Conservation (phyloP, 495 filamentous ascomycete species). For the Aspergillus ellipticus region DNA sequence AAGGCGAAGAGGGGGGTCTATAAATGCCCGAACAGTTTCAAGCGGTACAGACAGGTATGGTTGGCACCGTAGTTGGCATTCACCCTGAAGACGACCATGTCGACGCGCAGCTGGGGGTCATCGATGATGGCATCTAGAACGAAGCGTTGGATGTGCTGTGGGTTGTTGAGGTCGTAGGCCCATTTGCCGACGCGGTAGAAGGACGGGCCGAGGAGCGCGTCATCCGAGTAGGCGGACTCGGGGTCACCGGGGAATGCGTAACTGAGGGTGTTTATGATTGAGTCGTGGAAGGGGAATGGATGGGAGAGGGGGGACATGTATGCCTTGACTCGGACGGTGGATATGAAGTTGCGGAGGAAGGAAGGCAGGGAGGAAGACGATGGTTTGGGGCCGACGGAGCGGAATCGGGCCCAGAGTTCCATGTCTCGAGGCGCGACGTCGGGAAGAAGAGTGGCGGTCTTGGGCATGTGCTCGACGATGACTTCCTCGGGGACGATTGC, state of each 20-base stretch:
- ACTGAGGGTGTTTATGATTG: conserved; percentile 31
- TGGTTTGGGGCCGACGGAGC: conserved; percentile 9
- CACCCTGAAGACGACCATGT: conserved; percentile 42
- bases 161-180: conserved; percentile 36
- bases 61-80: conserved; percentile 47
- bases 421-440: conserved; percentile 40
- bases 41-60: conserved; percentile 45
- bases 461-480: conserved; percentile 45
- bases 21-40: conserved; percentile 40
- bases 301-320: conserved; percentile 8
- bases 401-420: conserved; percentile 45
- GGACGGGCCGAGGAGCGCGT: conserved; percentile 27
- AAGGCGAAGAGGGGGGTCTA: conserved; percentile 14
- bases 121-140: conserved; percentile 31
- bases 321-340: conserved; percentile 4
- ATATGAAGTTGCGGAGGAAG: too few relatives aligned
- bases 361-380: background rate
- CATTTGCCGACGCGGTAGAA: conserved; percentile 46
- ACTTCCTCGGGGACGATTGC: conserved; percentile 45
- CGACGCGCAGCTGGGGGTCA: conserved; percentile 32
- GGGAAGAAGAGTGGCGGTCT: conserved; percentile 27
- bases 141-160: conserved; percentile 36
- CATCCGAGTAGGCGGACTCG: conserved; percentile 31
- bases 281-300: conserved; percentile 23
- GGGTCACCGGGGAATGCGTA: conserved; percentile 25